phyloP scores from a whole-genome alignment of 192 early-diverging fungal species.

The Phycomyces blakesleeanus region DNA sequence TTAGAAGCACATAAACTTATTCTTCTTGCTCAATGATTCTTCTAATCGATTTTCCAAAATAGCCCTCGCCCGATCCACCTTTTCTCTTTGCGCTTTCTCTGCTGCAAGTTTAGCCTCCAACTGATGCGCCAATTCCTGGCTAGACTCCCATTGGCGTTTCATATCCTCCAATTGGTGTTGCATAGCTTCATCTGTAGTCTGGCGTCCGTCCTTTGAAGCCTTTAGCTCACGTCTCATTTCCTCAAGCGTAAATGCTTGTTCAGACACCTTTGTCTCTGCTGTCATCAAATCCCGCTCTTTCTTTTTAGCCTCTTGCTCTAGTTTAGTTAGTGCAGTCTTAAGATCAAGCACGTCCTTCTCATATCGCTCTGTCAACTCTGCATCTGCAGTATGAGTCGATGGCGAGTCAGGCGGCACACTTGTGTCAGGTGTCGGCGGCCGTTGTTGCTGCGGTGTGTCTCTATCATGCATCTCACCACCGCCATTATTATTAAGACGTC shows the following conservation, averaged over 20 bases:
- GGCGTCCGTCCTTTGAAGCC: not conserved
- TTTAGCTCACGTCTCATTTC: not conserved
- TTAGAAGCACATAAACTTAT: constrained; percentile 53
- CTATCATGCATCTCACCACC: not conserved
- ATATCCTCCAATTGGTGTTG: not conserved
- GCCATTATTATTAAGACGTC: not conserved
- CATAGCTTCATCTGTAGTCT: not conserved
- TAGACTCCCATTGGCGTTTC: constrained; percentile 23
- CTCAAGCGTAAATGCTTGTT: not conserved
- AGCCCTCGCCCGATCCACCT: constrained; percentile 36
- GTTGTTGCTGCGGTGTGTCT: not conserved
- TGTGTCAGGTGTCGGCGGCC: not conserved
- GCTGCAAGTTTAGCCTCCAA: not conserved
- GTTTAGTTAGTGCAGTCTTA: not conserved
- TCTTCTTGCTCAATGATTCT: constrained; percentile 45
- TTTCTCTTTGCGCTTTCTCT: constrained; percentile 23
- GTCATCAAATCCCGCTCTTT: not conserved
- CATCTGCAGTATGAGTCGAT: not conserved
- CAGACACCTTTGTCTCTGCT: not conserved
- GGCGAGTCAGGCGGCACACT: not conserved
- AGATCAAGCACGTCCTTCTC: not conserved
- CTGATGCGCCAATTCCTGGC: not conserved
- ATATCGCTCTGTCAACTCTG: not conserved
- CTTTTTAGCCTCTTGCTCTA: not conserved
- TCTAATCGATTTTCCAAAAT: constrained; percentile 46